Conservation (phyloP, 2,329 filamentous ascomycete species). For the Mycosphaerella sp. region DNA sequence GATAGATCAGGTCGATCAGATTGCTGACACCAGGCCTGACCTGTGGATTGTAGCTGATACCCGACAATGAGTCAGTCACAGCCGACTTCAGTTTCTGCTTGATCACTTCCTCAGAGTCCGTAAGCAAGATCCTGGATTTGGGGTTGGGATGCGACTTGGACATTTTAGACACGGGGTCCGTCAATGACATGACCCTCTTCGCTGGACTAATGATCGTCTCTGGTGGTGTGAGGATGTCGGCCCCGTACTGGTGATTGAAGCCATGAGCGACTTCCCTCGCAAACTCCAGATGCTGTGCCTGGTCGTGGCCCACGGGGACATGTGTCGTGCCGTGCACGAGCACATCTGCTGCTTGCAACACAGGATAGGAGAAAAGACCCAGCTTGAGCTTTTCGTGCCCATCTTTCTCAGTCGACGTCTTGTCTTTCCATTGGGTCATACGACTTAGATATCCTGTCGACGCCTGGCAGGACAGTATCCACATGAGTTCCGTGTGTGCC, state of each 20-base stretch:
- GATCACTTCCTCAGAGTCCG: conserved; percentile 61
- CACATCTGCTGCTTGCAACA: conserved; percentile 91
- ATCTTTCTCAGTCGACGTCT: conserved; percentile 39
- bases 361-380: conserved; percentile 90
- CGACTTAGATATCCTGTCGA: conserved; percentile 88
- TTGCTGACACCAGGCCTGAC: conserved; percentile 79
- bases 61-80: conserved; percentile 65
- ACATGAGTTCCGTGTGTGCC: conserved; percentile 87
- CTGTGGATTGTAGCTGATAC: conserved; percentile 65
- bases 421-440: conserved; percentile 99
- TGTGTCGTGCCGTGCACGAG: conserved; percentile 84
- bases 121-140: conserved; percentile 75
- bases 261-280: conserved; percentile 76
- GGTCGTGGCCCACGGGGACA: conserved; percentile 95
- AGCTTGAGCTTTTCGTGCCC: conserved; percentile 58
- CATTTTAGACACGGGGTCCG: conserved; percentile 77
- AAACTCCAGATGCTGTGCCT: conserved; percentile 90
- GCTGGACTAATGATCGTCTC: conserved; percentile 71
- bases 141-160: conserved; percentile 75
- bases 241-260: conserved; percentile 71
- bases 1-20: conserved; percentile 70
- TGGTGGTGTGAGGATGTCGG: conserved; percentile 56
- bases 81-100: conserved; percentile 63
- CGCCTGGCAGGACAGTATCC: conserved; percentile 88
- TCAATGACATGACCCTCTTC: conserved; percentile 84